Conservation (phyloP, 2,329 filamentous ascomycete species). For the Massarina eburnea region DNA sequence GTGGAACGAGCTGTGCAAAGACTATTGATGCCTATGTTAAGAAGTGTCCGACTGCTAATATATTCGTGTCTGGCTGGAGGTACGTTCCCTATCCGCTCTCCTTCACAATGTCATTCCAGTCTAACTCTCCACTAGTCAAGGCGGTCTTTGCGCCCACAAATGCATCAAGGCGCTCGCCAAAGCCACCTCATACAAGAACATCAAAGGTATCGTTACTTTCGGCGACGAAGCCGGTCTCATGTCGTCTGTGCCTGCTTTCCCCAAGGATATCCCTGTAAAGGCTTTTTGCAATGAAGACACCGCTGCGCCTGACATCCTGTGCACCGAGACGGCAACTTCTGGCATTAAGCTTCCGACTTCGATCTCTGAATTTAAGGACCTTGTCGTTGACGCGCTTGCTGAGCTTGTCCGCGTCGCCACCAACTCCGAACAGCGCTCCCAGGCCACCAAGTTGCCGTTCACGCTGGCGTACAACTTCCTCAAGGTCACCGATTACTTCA, state of each 20-base stretch:
- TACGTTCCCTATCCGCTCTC: not conserved
- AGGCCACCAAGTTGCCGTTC: not conserved
- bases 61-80: slow-evolving; percentile 13
- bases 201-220: slow-evolving; percentile 12
- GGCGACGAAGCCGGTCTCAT: slow-evolving; percentile 12
- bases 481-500: slow-evolving; percentile 4
- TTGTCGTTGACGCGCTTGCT: not conserved
- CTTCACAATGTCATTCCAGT: not conserved
- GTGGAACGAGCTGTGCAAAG: slow-evolving; percentile 5
- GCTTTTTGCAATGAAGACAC: slow-evolving; percentile 10
- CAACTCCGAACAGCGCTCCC: slow-evolving; percentile 5
- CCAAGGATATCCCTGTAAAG: slow-evolving; percentile 1
- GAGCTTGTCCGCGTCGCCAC: slow-evolving; percentile 4
- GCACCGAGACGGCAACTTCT: slow-evolving; percentile 10
- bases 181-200: not conserved
- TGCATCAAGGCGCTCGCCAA: slow-evolving; percentile 6
- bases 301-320: slow-evolving; percentile 9
- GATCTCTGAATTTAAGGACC: slow-evolving; percentile 5
- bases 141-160: slow-evolving; percentile 14
- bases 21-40: slow-evolving; percentile 7
- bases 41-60: slow-evolving; percentile 6
- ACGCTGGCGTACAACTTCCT: slow-evolving; percentile 3
- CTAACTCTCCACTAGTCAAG: slow-evolving; percentile 6
- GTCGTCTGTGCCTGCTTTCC: slow-evolving; percentile 2
- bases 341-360: slow-evolving; percentile 8